A percentile compares a stretch with the other conserved stretches of the same genome.
Conservation (phyloP, 2,329 filamentous ascomycete species). For the Ceratocystis harringtonii region DNA sequence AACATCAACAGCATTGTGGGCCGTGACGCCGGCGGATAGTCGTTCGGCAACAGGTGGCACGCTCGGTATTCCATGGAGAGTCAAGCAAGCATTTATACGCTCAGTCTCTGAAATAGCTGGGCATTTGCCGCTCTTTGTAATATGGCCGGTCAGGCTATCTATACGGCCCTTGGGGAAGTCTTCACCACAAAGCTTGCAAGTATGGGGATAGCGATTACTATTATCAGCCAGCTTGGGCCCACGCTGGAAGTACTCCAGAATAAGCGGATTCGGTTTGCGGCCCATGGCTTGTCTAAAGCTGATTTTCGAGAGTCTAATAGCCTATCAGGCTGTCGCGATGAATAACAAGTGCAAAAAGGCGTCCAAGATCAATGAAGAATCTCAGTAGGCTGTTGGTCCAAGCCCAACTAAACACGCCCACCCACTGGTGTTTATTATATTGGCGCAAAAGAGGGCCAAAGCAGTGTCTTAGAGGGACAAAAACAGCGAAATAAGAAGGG, state of each 20-base stretch:
- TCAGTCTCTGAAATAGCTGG: conserved; percentile 61
- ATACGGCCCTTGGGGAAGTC: conserved; percentile 81
- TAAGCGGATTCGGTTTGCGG: conserved; percentile 67
- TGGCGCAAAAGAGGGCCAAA: neutral
- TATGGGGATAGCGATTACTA: conserved; percentile 84
- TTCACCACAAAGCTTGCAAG: conserved; percentile 76
- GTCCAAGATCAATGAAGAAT: neutral
- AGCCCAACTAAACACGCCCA: neutral
- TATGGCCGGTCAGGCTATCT: conserved; percentile 65
- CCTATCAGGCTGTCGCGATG: neutral
- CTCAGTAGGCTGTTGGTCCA: neutral
- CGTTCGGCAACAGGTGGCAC: conserved; percentile 13
- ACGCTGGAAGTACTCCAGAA: conserved; percentile 76
- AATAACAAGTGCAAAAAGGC: neutral
- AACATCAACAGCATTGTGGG: conserved; percentile 15
- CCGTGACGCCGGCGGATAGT: conserved; percentile 2
- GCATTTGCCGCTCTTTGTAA: conserved; percentile 60
- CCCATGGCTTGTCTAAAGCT: conserved; percentile 41
- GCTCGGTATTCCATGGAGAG: conserved; percentile 54
- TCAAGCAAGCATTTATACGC: conserved; percentile 57
- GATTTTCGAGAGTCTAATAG: neutral
- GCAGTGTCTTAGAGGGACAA: neutral
- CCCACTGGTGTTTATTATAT: neutral
- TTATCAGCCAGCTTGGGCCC: conserved; percentile 76
- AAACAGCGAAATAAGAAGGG: neutral